Conservation (phyloP, 306 rosid species). For the Casuarina glauca region DNA sequence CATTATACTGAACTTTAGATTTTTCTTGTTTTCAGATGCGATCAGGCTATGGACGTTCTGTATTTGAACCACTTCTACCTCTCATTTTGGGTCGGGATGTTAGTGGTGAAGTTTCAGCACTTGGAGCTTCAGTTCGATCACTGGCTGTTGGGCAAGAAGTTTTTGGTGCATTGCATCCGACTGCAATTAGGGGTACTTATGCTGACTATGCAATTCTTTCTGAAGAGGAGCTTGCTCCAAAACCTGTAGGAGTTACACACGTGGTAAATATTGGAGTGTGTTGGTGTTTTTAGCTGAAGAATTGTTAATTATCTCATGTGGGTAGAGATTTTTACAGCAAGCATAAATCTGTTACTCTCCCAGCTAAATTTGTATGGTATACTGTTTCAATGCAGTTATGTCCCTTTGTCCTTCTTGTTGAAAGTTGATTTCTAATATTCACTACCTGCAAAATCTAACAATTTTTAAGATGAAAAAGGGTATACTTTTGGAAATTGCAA, state of each 20-base stretch:
- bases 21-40: slow-evolving; percentile 63
- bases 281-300: slow-evolving; percentile 13
- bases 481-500: neutral
- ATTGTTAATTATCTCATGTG: neutral
- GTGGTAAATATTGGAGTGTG: slow-evolving; percentile 58
- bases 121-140: slow-evolving; percentile 62
- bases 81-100: slow-evolving; percentile 89
- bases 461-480: neutral
- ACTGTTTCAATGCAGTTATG: neutral
- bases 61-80: slow-evolving; percentile 75
- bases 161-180: slow-evolving; percentile 98
- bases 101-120: slow-evolving; percentile 90
- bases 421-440: slow-evolving; percentile 3
- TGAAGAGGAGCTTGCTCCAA: slow-evolving; percentile 67
- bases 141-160: slow-evolving; percentile 73
- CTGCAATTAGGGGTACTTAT: slow-evolving; percentile 95
- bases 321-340: neutral
- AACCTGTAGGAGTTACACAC: slow-evolving; percentile 74
- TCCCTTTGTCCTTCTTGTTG: neutral
- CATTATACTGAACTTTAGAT: neutral
- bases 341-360: neutral
- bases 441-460: neutral
- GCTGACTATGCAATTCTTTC: slow-evolving; percentile 87
- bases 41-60: slow-evolving; percentile 84
- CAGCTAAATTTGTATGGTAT: neutral